Evolutionary conservation across 2,329 filamentous ascomycete species (phyloP), one percentile per base, ranked within the genome.

Genomic region (Monosporascus ibericus): DNA sequence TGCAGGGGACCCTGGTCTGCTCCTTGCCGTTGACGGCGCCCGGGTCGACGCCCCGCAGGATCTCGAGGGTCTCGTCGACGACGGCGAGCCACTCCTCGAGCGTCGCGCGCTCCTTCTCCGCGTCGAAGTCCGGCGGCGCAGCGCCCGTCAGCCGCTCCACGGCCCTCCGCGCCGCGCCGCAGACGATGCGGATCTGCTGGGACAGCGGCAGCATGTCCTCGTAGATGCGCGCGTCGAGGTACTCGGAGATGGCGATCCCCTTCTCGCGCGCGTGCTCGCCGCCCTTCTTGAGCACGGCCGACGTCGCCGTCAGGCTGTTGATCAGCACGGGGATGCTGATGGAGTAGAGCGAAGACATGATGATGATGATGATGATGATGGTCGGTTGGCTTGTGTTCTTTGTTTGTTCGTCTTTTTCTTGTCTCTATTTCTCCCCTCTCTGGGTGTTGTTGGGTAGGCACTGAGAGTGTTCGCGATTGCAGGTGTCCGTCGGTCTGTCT

Each of bases 131-230:
- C 9, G 61, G 47, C 11, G 67, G 66, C 42, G 69, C 64, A 3
- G 37, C 47, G 58, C 69, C 73, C 18, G 68, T 65, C 40, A 67
- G 58, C 22, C 71, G 54, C 64, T 70, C 69, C 52, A 62, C 54
- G 27, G 63, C 55, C 9, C 55, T 48, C 57, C 69, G 65, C 53
- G 65, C 60, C 39, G 60, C 40, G 3, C 46, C 3, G 2, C 47
- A 17, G 4, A 38, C 57, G 50, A 69, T 59, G 56, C 56, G 53
- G 51, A 75, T 61, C 61, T 78, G 75, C 63, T 72, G 69, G 57
- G 52, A 62, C 40, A 77, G 60, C 50, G 72, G 68, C 9, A 70
- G 66, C 75, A 77, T 77, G 66, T 77, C 73, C 2, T 65, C 60
- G 56, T 59, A 48, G 37, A 77, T 60, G 42, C 65, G 66, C 30